These are phyloP conservation scores for sweet orange (Citrus sinensis) DNA, from an alignment of 345 rosid species.

Conservation along the genomic window DNA sequence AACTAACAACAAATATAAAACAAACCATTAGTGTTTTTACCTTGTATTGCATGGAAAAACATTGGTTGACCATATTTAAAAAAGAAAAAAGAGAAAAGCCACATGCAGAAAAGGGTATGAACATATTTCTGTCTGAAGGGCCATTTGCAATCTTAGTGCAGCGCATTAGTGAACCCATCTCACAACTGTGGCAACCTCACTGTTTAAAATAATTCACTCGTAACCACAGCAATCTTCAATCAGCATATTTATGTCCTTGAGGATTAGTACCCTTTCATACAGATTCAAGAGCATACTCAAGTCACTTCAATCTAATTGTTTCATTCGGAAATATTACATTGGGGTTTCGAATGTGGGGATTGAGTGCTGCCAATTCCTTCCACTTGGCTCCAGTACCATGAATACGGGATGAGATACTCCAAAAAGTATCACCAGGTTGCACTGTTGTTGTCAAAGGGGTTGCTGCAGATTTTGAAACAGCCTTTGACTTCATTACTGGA, in stretches of 20 bases:
- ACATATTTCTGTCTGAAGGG: background rate
- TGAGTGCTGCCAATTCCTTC: conserved; percentile 55
- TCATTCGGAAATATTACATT: conserved; percentile 41
- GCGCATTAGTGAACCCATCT: background rate
- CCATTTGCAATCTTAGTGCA: background rate
- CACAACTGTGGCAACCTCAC: background rate
- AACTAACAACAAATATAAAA: background rate
- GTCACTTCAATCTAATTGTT: conserved; percentile 32
- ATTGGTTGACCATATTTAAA: background rate
- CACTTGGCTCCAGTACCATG: conserved; percentile 56
- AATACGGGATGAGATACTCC: conserved; percentile 77
- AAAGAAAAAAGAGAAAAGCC: conserved; percentile 1
- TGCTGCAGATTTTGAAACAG: conserved; percentile 39
- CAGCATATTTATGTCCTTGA: background rate
- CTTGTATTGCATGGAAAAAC: conserved; percentile 8
- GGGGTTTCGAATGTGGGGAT: conserved; percentile 56
- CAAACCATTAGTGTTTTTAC: background rate
- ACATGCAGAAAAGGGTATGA: background rate
- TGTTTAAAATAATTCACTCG: background rate
- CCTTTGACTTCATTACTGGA: conserved; percentile 53
- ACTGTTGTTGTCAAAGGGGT: conserved; percentile 36
- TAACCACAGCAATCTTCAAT: background rate
- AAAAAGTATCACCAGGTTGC: conserved; percentile 61
- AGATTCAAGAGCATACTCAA: conserved; percentile 7
- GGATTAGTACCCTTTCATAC: background rate